Evolutionary conservation across 306 rosid species (phyloP).

Genomic region (Urtica urens): DNA sequence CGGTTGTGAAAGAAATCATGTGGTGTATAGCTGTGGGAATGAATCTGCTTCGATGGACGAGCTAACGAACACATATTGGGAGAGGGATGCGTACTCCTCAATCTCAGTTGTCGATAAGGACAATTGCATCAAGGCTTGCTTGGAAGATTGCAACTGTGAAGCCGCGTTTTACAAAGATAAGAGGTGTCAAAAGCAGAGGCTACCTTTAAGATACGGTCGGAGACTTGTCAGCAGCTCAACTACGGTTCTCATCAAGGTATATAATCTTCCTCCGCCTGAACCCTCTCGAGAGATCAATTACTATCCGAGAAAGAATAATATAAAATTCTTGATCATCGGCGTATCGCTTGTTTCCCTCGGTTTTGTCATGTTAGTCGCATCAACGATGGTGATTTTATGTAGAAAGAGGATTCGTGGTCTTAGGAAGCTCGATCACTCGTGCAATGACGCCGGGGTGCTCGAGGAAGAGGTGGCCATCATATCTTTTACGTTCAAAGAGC

Average conservation of each 20-base stretch:
- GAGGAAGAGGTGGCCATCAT: neutral
- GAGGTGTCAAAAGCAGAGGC: constrained; percentile 1
- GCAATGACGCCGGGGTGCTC: constrained; percentile 3
- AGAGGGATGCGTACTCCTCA: neutral
- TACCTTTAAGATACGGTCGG: constrained; percentile 9
- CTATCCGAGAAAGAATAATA: neutral
- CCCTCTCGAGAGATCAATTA: too few species aligned
- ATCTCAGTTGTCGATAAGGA: neutral
- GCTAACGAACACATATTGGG: too few species aligned
- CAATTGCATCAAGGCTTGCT: constrained; percentile 1
- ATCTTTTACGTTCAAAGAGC: constrained; percentile 16
- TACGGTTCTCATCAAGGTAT: constrained; percentile 16
- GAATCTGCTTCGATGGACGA: neutral
- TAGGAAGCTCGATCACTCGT: neutral
- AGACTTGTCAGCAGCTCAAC: neutral
- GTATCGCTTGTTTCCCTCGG: neutral
- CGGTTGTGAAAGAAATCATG: constrained; percentile 1
- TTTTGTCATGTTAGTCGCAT: neutral
- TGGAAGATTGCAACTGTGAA: constrained; percentile 14
- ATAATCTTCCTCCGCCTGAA: neutral
- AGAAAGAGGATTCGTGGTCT: neutral
- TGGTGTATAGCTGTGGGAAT: neutral
- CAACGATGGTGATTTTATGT: neutral
- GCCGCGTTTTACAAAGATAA: neutral
- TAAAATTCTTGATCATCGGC: constrained; percentile 5